Percentiles rank a stretch among this genome's conserved stretches.
These are phyloP conservation scores for Talaromyces liani DNA, from an alignment of 495 filamentous ascomycete species.

Conservation along the genomic window DNA sequence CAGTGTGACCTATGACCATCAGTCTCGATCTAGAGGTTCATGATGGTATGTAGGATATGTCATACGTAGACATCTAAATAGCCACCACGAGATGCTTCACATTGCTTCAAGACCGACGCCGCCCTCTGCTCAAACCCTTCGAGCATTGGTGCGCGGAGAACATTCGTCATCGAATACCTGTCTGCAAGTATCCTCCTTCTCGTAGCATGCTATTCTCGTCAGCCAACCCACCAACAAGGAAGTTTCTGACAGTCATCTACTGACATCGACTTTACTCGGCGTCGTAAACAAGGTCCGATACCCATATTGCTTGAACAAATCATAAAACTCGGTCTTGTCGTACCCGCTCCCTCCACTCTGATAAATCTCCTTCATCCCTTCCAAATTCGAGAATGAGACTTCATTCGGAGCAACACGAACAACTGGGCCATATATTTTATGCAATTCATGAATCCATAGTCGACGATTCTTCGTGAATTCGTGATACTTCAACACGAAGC, in stretches of 20 bases:
- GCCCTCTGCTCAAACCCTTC: slow-evolving; percentile 48
- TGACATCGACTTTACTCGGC: slow-evolving; percentile 44
- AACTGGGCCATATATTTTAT: slow-evolving; percentile 49
- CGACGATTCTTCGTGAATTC: slow-evolving; percentile 49
- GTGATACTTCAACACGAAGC: slow-evolving; percentile 46
- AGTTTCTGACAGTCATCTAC: slow-evolving; percentile 9
- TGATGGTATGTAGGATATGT: background rate
- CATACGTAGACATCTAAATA: slow-evolving; percentile 49
- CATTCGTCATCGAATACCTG: slow-evolving; percentile 59
- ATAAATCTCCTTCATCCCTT: slow-evolving; percentile 61
- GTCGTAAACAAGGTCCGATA: slow-evolving; percentile 55
- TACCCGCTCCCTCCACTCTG: slow-evolving; percentile 57
- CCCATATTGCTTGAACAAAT: slow-evolving; percentile 51
- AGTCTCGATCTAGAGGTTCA: background rate
- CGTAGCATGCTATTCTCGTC: slow-evolving; percentile 41
- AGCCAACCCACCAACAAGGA: background rate
- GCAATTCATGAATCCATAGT: slow-evolving; percentile 45
- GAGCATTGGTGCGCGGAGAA: slow-evolving; percentile 45
- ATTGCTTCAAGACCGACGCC: slow-evolving; percentile 41
- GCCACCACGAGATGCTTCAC: slow-evolving; percentile 18
- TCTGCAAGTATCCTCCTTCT: slow-evolving; percentile 55
- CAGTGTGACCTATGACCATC: slow-evolving; percentile 20
- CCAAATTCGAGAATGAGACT: slow-evolving; percentile 49
- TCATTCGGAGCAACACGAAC: slow-evolving; percentile 57
- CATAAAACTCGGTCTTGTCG: slow-evolving; percentile 62